Base-by-base conservation (phyloP, 371 early-diverging fungal species). In the Mortierella sp. region DNA sequence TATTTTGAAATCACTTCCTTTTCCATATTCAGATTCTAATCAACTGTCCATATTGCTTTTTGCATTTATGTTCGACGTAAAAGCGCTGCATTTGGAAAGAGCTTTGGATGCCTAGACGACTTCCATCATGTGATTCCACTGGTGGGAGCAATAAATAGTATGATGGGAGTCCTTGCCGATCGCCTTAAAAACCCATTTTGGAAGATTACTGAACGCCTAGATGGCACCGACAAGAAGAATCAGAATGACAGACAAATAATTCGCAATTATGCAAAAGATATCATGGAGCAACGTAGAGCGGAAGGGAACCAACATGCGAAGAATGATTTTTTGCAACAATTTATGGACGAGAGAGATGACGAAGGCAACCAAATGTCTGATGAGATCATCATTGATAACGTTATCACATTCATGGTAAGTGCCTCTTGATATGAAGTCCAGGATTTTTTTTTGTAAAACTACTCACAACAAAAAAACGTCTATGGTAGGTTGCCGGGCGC, bases 391-490 rank as follows among this genome's bases (percentile, higher is more conserved):
- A 72, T 84, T 2, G 92, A 92, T 62, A 85, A 87, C 47, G 86
- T 93, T 2, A 64, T 93, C 31, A 92, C 89, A 69, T 89, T 91
- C 62, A 86, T 91, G 53, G 67, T 63, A 60, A 15, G 65, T 53
- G 8, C 5, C n/a, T 17, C n/a, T 47, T 17, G n/a, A 47, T n/a
- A 2, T n/a, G 47, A 47, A 15, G 26, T 2, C 7, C 15, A 9
- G 4, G 29, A 15, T 6, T 47, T 29, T 8, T 40, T 58, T 65
- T 40, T 43, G 13, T 9, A 5, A 22, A 6, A 6, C 10, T 58
- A 37, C n/a, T n/a, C n/a, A 58, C 1, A 22, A 58, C n/a, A 35
- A 32, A 35, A 15, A 26, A 63, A 49, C 19, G 28, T 35, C 9
- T 2, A 23, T 7, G 42, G 29, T 26, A 74, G 61, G 40, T 86